Percentiles rank a stretch among this genome's conserved stretches.
These are phyloP conservation scores for Pyricularia pennisetigena DNA, from an alignment of 2,329 filamentous ascomycete species.

Conservation along the genomic window DNA sequence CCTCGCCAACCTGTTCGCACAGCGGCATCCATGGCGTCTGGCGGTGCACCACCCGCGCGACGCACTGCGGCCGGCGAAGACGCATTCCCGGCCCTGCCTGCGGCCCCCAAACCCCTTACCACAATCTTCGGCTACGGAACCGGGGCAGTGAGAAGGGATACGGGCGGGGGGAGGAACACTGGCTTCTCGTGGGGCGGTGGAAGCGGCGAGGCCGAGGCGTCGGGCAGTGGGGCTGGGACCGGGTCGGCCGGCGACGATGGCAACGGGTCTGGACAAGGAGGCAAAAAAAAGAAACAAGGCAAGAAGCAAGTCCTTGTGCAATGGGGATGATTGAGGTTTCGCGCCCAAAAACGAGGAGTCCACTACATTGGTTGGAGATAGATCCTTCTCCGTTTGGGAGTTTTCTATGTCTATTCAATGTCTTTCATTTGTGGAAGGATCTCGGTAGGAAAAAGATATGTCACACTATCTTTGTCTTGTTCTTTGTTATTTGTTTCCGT, in stretches of 20 bases:
- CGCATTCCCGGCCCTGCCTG: conserved; percentile 74
- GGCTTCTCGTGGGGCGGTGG: conserved; percentile 42
- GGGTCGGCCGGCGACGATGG: conserved; percentile 17
- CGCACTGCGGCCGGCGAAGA: conserved; percentile 32
- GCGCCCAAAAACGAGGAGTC: too few species aligned
- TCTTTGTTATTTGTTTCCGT: not conserved
- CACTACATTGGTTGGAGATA: not conserved
- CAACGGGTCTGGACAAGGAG: conserved; percentile 26
- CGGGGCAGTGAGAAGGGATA: conserved; percentile 44
- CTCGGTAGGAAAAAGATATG: not conserved
- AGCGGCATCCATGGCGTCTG: not conserved
- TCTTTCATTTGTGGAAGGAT: not conserved
- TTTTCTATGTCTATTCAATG: not conserved
- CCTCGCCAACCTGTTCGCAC: not conserved
- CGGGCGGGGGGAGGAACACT: conserved; percentile 31
- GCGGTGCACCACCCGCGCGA: conserved; percentile 1
- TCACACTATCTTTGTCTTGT: not conserved
- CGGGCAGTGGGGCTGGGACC: conserved; percentile 8
- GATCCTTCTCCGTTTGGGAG: not conserved
- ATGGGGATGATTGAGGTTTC: conserved; percentile 36
- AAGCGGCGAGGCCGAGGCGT: conserved; percentile 13
- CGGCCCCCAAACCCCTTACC: conserved; percentile 59
- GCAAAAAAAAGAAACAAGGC: conserved; percentile 48
- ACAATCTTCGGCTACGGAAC: conserved; percentile 53
- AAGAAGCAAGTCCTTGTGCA: conserved; percentile 53